Conservation (phyloP, 2,329 filamentous ascomycete species). For the Stemphylium lycopersici region DNA sequence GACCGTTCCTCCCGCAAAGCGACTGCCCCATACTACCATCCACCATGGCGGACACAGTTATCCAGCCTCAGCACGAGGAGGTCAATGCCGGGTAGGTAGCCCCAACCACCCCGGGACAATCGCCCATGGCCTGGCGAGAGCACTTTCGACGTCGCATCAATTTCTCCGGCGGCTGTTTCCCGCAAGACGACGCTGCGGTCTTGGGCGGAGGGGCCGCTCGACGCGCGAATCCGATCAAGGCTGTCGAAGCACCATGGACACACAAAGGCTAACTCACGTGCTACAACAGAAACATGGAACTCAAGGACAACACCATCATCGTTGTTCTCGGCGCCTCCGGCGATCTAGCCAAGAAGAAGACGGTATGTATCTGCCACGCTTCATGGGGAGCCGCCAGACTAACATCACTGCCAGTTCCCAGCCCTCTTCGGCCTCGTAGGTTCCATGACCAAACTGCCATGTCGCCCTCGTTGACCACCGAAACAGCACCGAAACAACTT, state of each 20-base stretch:
- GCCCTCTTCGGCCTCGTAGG: conserved; percentile 96
- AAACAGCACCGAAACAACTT: conserved; percentile 96
- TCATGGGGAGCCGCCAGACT: conserved; percentile 22
- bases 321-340: conserved; percentile 96
- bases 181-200: neutral
- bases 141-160: conserved; percentile 2
- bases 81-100: conserved; percentile 54
- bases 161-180: conserved; percentile 7
- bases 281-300: conserved; percentile 77
- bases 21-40: conserved; percentile 21
- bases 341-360: conserved; percentile 99
- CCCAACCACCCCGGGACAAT: neutral
- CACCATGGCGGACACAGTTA: conserved; percentile 56
- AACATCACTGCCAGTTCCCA: conserved; percentile 71
- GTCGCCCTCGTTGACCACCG: conserved; percentile 26
- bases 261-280: conserved; percentile 36
- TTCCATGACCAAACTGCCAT: conserved; percentile 36
- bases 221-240: conserved; percentile 5
- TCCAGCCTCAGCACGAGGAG: conserved; percentile 53
- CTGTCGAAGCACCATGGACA: conserved; percentile 12
- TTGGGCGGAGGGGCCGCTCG: conserved; percentile 19
- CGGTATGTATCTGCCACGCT: conserved; percentile 62
- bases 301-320: conserved; percentile 98
- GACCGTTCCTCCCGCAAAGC: conserved; percentile 27
- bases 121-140: neutral